Evolutionary conservation across 2,329 filamentous ascomycete genomes (phyloP), one percentile per base, ranked within the genome.

Genomic region (Helotiales sp.): DNA sequence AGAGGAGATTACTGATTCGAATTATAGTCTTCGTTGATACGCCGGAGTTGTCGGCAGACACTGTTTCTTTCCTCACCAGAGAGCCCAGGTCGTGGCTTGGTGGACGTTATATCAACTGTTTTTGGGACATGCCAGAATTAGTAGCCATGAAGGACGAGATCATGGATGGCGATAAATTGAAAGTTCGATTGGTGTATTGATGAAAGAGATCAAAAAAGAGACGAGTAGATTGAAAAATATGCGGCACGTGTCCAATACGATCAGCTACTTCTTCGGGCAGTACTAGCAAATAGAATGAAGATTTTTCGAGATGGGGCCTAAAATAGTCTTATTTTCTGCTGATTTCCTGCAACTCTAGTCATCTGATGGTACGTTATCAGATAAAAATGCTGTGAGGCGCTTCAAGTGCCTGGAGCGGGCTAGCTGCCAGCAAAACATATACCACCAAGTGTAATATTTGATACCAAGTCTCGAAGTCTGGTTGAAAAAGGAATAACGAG

Each of bases 111-210:
- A 66, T 84, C 4, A 80, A 73, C 65, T 76, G 70, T n/a, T 80
- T 75, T 28, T 85, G 82, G 83, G 82, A 85, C 70, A 79, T 85
- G 79, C 75, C 77, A 11, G 81, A 84, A 70, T 72, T 84, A 58
- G 70, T 81, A 65, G 69, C 63, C 0, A 79, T 77, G 71, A 78
- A 82, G 69, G 73, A 80, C 2, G 80, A 82, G 60, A 80, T 85
- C 70, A 74, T 84, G 10, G 63, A 68, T 60, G 76, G 66, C 10
- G 75, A 79, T 47, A 73, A 75, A 26, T 64, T 79, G 52, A 79
- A 78, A 71, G 74, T 78, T 57, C 77, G 70, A 59, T 65, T 77
- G 66, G 70, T 69, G 24, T 66, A 70, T 34, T 73, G 24, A 32
- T 3, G 6, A 17, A 57, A 40, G 20, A 6, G 20, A 43, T 17